Conservation (phyloP, 108 stramenopile genomes). For the Nannochloropsis salina region DNA sequence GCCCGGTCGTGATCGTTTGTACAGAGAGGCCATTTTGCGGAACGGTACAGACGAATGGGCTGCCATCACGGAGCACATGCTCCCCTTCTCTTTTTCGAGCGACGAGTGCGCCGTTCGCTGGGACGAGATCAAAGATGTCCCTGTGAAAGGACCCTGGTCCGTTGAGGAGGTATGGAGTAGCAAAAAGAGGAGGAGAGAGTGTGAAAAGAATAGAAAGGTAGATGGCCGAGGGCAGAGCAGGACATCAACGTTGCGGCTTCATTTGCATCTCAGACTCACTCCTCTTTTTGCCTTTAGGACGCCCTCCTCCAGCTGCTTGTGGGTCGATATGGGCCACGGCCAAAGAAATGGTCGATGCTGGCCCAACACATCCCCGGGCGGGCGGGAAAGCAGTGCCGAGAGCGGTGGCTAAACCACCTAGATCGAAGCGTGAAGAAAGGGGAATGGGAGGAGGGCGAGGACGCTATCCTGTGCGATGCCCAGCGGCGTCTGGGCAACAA, state of each 20-base stretch:
- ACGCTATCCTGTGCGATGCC: constrained; percentile 67
- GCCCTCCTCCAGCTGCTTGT: background rate
- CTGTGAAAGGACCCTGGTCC: constrained; percentile 45
- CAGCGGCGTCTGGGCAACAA: constrained; percentile 74
- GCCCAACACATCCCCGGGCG: constrained; percentile 57
- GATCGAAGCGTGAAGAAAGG: constrained; percentile 66
- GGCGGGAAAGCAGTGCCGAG: constrained; percentile 97
- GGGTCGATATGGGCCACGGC: background rate
- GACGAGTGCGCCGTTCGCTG: constrained; percentile 23
- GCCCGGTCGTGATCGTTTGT: background rate
- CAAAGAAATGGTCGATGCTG: constrained; percentile 29
- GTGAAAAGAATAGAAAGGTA: background rate
- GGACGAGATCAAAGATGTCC: constrained; percentile 29
- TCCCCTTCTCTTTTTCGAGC: background rate
- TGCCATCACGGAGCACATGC: background rate
- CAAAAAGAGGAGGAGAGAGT: background rate
- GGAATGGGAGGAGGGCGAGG: constrained; percentile 80
- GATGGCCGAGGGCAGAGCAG: background rate
- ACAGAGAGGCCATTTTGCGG: background rate
- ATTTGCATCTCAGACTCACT: background rate
- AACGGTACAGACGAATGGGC: background rate
- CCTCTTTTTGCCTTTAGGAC: background rate
- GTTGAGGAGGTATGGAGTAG: constrained; percentile 33
- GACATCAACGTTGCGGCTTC: background rate
- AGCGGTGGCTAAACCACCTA: constrained; percentile 96